Evolutionary conservation across 768 basidiomycete species (phyloP).

Genomic region (Calocybe gangraenosa): DNA sequence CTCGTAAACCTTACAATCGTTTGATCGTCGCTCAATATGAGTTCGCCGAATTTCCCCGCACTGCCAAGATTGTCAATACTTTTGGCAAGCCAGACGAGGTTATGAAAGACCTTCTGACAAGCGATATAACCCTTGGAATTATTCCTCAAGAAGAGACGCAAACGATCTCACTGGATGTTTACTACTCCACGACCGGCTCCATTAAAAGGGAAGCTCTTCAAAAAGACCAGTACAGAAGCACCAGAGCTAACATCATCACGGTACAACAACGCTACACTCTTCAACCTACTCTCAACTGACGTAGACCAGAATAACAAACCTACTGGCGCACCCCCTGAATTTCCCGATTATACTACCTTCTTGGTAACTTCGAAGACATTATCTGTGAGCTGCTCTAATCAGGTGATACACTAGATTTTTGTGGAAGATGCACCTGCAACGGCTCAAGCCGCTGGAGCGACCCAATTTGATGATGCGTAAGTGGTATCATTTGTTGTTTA

Average conservation of each 20-base stretch:
- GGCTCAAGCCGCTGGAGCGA: background rate
- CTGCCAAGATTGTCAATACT: background rate
- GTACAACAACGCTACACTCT: background rate
- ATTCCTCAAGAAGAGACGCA: slow-evolving; percentile 3
- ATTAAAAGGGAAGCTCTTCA: background rate
- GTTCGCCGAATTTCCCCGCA: background rate
- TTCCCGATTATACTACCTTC: slow-evolving; percentile 5
- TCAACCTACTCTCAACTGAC: background rate
- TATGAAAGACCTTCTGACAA: slow-evolving; percentile 3
- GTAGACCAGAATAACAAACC: slow-evolving; percentile 1
- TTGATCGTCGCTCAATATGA: slow-evolving; percentile 1
- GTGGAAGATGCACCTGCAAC: slow-evolving; percentile 5
- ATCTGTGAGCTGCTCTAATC: background rate
- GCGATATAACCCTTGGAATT: slow-evolving; percentile 2
- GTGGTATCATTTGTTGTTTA: background rate
- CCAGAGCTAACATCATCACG: slow-evolving; percentile 3
- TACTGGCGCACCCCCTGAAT: background rate
- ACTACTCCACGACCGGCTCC: background rate
- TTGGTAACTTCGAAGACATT: background rate
- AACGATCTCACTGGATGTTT: too few species aligned
- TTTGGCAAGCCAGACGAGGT: slow-evolving; percentile 1
- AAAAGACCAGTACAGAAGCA: slow-evolving; percentile 6
- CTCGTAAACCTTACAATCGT: slow-evolving; percentile 5
- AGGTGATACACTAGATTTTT: slow-evolving; percentile 2
- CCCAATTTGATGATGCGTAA: slow-evolving; percentile 10